Evolutionary conservation across 768 basidiomycete genomes (phyloP).

Genomic region (Trametes villosa): DNA sequence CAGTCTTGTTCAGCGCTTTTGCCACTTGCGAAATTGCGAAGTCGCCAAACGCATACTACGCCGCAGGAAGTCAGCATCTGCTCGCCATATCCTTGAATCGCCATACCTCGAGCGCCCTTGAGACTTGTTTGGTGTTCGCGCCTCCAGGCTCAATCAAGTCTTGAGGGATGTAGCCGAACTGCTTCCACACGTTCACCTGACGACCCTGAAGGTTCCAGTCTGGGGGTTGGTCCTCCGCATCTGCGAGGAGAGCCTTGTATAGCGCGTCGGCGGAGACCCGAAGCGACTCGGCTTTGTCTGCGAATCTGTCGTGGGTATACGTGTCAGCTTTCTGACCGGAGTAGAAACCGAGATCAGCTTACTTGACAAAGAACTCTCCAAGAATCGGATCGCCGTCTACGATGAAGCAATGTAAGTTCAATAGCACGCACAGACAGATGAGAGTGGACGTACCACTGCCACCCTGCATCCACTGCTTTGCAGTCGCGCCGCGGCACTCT

Average conservation of each 20-base stretch:
- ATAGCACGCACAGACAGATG: background rate
- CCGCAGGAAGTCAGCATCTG: no score
- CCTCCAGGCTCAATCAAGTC: constrained; percentile 46
- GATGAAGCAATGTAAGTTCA: background rate
- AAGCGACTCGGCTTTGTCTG: constrained; percentile 49
- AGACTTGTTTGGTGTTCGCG: constrained; percentile 65
- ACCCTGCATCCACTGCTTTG: constrained; percentile 58
- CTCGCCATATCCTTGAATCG: no score
- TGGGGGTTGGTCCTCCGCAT: constrained; percentile 59
- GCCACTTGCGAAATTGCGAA: constrained; percentile 69
- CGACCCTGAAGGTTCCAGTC: constrained; percentile 69
- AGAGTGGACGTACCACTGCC: constrained; percentile 64
- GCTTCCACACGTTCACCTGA: constrained; percentile 59
- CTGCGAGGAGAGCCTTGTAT: constrained; percentile 59
- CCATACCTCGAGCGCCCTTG: constrained; percentile 61
- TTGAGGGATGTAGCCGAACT: constrained; percentile 43
- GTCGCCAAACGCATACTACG: constrained; percentile 67
- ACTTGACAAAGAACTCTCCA: constrained; percentile 72
- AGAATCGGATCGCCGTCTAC: constrained; percentile 71
- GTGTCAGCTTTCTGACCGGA: background rate
- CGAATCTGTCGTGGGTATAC: constrained; percentile 45
- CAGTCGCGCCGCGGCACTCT: constrained; percentile 62
- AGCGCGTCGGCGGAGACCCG: constrained; percentile 53
- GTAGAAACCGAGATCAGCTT: constrained; percentile 6
- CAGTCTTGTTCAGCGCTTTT: constrained; percentile 51